phyloP scores from a whole-genome alignment of 345 rosid genomes.

The Arabidopsis thaliana region TAIR10.1 NC_003075.7:6816501-6817000 shows the following conservation, averaged over 20 bases:
- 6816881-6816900: neutral
- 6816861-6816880: neutral
- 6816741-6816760: neutral
- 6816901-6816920: neutral
- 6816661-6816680: neutral
- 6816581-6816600: neutral
- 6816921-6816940: neutral
- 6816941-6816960: no score
- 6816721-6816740: neutral
- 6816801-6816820: neutral
- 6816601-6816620: neutral
- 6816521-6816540: neutral
- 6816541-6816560: neutral
- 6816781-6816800: neutral
- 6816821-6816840: neutral
- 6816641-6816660: neutral
- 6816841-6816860: neutral
- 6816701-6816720: neutral
- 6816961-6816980: neutral
- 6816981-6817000: no score
- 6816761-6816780: neutral
- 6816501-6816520: neutral
- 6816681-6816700: neutral
- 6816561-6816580: neutral
- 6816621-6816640: neutral